phyloP scores from a whole-genome alignment of 116 monocot genomes.

The Iris pallida region DNA sequence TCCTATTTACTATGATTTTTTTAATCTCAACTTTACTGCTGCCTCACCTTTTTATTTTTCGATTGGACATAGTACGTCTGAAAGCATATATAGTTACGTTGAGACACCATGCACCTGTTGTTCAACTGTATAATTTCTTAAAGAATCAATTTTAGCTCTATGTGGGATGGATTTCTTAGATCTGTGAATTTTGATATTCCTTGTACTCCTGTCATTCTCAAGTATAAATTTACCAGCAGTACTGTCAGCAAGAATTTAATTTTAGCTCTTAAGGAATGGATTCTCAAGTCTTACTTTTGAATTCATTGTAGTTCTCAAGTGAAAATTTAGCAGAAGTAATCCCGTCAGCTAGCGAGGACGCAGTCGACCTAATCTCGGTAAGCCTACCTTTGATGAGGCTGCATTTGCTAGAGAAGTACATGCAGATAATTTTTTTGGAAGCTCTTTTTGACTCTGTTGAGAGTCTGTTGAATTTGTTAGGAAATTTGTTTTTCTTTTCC shows the following conservation, averaged over 20 bases:
- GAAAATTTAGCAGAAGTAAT: slow-evolving; percentile 34
- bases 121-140: too few relatives aligned
- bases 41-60: too few relatives aligned
- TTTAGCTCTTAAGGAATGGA: not conserved
- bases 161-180: too few relatives aligned
- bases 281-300: not conserved
- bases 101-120: too few relatives aligned
- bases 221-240: too few relatives aligned
- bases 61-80: too few relatives aligned
- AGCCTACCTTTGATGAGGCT: not conserved
- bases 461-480: too few relatives aligned
- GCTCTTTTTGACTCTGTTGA: too few relatives aligned
- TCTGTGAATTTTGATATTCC: not conserved
- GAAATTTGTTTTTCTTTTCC: too few relatives aligned
- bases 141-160: too few relatives aligned
- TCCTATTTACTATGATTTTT: not conserved
- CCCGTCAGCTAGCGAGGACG: slow-evolving; percentile 60
- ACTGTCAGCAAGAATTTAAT: not conserved
- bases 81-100: too few relatives aligned
- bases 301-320: slow-evolving; percentile 27
- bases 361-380: slow-evolving; percentile 61
- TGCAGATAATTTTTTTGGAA: not conserved
- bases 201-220: not conserved
- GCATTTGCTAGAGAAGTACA: not conserved
- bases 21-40: too few relatives aligned